Percentiles rank a stretch among this genome's conserved stretches.
These are phyloP conservation scores for Fusarium concolor DNA, from an alignment of 2,329 filamentous ascomycete genomes.

Conservation along the genomic window DNA sequence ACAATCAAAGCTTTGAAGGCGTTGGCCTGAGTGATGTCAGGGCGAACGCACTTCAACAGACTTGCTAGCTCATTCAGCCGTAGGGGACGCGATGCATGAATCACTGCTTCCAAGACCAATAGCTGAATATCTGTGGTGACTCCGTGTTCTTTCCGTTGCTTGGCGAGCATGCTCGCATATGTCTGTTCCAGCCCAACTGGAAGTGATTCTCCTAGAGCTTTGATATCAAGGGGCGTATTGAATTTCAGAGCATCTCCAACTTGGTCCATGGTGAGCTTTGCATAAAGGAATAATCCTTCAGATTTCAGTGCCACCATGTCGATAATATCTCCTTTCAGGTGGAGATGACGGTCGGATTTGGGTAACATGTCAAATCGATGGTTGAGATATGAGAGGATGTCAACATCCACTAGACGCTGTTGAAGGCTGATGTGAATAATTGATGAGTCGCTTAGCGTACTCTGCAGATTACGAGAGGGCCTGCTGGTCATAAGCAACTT, in stretches of 20 bases:
- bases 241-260: constrained; percentile 12
- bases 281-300: constrained; percentile 39
- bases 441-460: constrained; percentile 31
- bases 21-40: constrained; percentile 17
- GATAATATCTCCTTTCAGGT: constrained; percentile 27
- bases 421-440: constrained; percentile 41
- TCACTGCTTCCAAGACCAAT: constrained; percentile 53
- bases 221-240: not conserved
- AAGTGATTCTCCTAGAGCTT: constrained; percentile 24
- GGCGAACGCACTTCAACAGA: constrained; percentile 42
- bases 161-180: constrained; percentile 52
- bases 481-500: constrained; percentile 43
- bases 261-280: constrained; percentile 43
- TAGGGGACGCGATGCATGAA: constrained; percentile 54
- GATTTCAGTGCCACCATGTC: constrained; percentile 32
- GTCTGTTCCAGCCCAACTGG: constrained; percentile 39
- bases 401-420: constrained; percentile 35
- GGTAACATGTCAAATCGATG: constrained; percentile 28
- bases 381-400: constrained; percentile 33
- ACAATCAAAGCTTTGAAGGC: constrained; percentile 51
- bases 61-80: constrained; percentile 53
- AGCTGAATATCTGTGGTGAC: constrained; percentile 49
- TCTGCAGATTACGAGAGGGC: constrained; percentile 37
- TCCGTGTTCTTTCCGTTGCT: constrained; percentile 50
- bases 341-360: not conserved